Base-by-base conservation (phyloP, 2,329 filamentous ascomycete species). In the Cucurbitaria berberidis region DNA sequence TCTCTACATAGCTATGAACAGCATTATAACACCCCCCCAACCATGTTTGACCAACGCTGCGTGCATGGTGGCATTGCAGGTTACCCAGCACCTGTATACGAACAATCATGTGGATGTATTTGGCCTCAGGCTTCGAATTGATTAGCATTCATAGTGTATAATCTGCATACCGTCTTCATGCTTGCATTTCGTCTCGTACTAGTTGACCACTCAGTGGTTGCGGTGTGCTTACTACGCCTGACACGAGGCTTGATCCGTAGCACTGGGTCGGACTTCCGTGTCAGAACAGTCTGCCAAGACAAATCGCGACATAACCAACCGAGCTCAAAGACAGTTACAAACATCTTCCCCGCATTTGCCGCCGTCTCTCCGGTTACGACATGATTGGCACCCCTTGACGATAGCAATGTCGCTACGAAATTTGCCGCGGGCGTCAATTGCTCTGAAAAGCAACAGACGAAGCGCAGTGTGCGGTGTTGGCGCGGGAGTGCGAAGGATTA, bases 341-440 rank as follows among this genome's bases (percentile, higher is more conserved):
- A 39, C 4, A 19, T 26, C 51, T 49, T 56, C 52, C 58, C 58
- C 60, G 55, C 62, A 53, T 26, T 36, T 41, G 40, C 34, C 42
- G 43, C 38, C 52, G 21, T 16, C 42, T 21, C 34, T 24, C 38
- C 43, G 34, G 27, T 40, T 44, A 41, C 53, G 52, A 49, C 52
- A 67, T 68, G 66, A 48, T 45, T 52, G 27, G 47, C 56, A 21
- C 32, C 49, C 43, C 21, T 51, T 53, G 24, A 35, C 63, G 58
- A 47, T 54, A 49, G 57, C 59, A 64, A 74, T 74, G 72, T 66
- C 69, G 53, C 41, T 67, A 46, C 59, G 66, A 63, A 64, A 59
- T 52, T 44, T 70, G 21, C 53, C 68, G 18, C 62, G 62, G 51
- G 61, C 60, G 55, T 56, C 64, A 29, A 56, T 62, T 40, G 64